Evolutionary conservation across 2,329 filamentous ascomycete genomes (phyloP).

Genomic region (Colletotrichum sp.): DNA sequence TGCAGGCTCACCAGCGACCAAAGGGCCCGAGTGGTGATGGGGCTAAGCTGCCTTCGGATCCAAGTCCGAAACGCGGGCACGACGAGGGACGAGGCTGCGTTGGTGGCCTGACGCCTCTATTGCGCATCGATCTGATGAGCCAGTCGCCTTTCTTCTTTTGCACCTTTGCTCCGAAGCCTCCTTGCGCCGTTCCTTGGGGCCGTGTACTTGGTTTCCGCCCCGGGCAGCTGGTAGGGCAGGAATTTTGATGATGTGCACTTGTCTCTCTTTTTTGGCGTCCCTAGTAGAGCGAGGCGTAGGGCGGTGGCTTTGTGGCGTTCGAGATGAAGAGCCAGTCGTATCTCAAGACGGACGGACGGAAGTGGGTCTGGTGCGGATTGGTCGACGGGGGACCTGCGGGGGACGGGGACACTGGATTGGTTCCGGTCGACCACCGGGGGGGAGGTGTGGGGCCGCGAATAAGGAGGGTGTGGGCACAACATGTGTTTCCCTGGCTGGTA

Average conservation of each 20-base stretch:
- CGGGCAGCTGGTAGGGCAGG: neutral
- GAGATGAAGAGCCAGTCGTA: constrained; percentile 4
- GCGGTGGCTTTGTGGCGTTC: neutral
- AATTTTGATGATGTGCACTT: neutral
- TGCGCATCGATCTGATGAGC: neutral
- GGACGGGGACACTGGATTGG: neutral
- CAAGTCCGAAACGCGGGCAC: neutral
- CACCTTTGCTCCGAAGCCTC: neutral
- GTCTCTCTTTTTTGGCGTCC: neutral
- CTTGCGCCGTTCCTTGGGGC: neutral
- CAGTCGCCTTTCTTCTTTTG: neutral
- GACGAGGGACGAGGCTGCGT: neutral
- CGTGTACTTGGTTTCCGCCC: neutral
- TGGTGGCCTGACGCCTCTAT: constrained; percentile 1
- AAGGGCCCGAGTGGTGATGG: neutral
- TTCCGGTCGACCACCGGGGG: neutral
- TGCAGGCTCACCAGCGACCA: neutral
- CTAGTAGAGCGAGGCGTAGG: neutral
- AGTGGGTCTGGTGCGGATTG: neutral
- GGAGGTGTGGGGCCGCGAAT: neutral
- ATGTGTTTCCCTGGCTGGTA: constrained; percentile 2
- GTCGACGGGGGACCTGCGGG: neutral
- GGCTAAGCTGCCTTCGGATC: neutral
- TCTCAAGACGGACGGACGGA: neutral
- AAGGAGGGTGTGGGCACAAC: neutral